Evolutionary conservation across 108 stramenopile species (phyloP).

Genomic region (Mediolabrus comicus): DNA sequence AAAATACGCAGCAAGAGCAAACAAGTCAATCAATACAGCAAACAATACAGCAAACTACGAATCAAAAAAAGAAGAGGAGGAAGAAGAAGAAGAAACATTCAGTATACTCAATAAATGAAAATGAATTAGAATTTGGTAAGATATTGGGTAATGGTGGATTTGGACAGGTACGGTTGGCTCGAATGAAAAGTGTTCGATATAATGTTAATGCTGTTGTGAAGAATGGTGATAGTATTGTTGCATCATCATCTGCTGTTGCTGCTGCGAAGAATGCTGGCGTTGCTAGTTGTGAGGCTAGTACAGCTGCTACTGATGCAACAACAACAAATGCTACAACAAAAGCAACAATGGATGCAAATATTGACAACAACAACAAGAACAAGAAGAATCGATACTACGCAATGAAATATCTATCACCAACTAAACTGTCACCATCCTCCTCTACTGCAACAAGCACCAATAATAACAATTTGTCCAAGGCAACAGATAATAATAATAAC

Average conservation of each 20-base stretch:
- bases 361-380: neutral
- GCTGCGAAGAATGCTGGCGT: neutral
- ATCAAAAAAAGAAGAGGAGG: neutral
- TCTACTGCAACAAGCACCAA: no score
- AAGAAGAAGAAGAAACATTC: no score
- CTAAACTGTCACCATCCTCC: neutral
- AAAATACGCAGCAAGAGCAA: no score
- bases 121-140: neutral
- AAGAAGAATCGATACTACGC: neutral
- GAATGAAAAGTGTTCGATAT: no score
- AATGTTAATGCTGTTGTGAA: no score
- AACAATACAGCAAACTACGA: neutral
- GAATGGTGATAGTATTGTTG: neutral
- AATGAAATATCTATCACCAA: slow-evolving; percentile 30
- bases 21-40: neutral
- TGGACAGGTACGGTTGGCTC: neutral
- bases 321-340: neutral
- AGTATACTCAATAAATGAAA: neutral
- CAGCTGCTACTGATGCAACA: no score
- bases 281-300: no score
- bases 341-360: neutral
- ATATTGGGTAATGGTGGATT: slow-evolving; percentile 12
- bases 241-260: neutral
- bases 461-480: no score
- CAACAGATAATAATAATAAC: no score